phyloP scores from a whole-genome alignment of 106 monocot genomes.

The Platanthera guangdongensis region DNA sequence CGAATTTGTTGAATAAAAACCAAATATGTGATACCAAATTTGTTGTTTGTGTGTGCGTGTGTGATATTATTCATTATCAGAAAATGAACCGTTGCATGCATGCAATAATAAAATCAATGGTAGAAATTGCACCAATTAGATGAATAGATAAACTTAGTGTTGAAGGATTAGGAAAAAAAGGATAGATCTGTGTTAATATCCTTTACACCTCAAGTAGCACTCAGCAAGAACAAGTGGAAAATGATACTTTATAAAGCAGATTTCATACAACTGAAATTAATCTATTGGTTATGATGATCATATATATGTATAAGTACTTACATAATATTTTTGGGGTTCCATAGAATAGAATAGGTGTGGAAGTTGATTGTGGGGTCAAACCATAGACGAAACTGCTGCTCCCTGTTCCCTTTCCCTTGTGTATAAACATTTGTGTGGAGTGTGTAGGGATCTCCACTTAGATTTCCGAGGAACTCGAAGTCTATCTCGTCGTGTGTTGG shows the following conservation, averaged over 20 bases:
- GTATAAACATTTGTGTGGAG: slow-evolving; percentile 22
- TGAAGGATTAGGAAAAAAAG: no score
- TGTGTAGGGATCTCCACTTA: slow-evolving; percentile 20
- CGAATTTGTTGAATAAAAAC: no score
- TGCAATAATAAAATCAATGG: background rate
- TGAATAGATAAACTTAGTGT: no score
- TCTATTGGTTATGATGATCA: background rate
- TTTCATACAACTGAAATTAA: no score
- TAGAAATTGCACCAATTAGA: no score
- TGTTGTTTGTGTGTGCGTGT: no score
- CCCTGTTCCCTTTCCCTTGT: slow-evolving; percentile 18
- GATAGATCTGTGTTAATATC: no score
- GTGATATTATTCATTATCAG: no score
- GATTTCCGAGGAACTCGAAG: slow-evolving; percentile 24
- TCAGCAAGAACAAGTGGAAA: background rate
- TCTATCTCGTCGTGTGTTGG: slow-evolving; percentile 23
- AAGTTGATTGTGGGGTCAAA: slow-evolving; percentile 23
- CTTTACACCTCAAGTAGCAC: no score
- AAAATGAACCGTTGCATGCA: background rate
- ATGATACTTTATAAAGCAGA: background rate
- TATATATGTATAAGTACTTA: background rate
- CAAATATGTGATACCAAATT: no score
- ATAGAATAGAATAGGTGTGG: slow-evolving; percentile 21
- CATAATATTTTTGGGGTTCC: slow-evolving; percentile 18
- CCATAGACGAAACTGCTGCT: slow-evolving; percentile 20